Percentiles rank a stretch among this genome's conserved stretches.
Conservation (phyloP, 495 filamentous ascomycete genomes). For the Chlorociboria aeruginascens region DNA sequence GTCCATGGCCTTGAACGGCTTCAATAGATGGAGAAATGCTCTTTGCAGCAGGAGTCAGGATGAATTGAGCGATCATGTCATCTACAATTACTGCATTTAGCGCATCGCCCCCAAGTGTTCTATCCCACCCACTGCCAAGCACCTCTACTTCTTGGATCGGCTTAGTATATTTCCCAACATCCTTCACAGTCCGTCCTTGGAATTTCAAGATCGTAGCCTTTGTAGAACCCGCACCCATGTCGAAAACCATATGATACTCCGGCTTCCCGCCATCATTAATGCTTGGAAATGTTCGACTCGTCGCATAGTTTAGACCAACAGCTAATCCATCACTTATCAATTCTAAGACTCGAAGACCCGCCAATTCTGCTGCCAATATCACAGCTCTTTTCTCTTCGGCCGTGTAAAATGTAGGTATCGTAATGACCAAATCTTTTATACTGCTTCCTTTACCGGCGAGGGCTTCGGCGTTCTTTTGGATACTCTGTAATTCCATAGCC, state of each 20-base stretch:
- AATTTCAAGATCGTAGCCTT: slow-evolving; percentile 89
- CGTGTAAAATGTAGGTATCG: slow-evolving; percentile 84
- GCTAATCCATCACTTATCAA: slow-evolving; percentile 85
- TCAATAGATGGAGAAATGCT: slow-evolving; percentile 46
- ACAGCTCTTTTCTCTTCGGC: slow-evolving; percentile 79
- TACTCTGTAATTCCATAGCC: slow-evolving; percentile 89
- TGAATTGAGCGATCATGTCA: slow-evolving; percentile 73
- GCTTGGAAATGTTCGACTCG: slow-evolving; percentile 74
- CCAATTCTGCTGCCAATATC: slow-evolving; percentile 69
- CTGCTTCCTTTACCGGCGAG: slow-evolving; percentile 67
- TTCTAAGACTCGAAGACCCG: slow-evolving; percentile 73
- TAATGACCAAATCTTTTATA: slow-evolving; percentile 76
- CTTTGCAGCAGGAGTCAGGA: slow-evolving; percentile 57
- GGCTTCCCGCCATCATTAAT: slow-evolving; percentile 76
- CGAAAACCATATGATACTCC: slow-evolving; percentile 86
- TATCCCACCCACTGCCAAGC: slow-evolving; percentile 78
- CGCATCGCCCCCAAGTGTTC: slow-evolving; percentile 77
- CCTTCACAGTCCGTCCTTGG: slow-evolving; percentile 81
- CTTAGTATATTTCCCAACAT: slow-evolving; percentile 90
- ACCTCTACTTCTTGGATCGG: slow-evolving; percentile 88
- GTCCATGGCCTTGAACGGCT: slow-evolving; percentile 59
- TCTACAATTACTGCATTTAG: slow-evolving; percentile 80
- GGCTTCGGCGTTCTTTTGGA: slow-evolving; percentile 74
- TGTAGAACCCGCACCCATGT: slow-evolving; percentile 97
- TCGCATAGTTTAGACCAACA: slow-evolving; percentile 92